Evolutionary conservation across 768 basidiomycete species (phyloP), one percentile per base, ranked within the genome.

Genomic region (Hericium alpestre): DNA sequence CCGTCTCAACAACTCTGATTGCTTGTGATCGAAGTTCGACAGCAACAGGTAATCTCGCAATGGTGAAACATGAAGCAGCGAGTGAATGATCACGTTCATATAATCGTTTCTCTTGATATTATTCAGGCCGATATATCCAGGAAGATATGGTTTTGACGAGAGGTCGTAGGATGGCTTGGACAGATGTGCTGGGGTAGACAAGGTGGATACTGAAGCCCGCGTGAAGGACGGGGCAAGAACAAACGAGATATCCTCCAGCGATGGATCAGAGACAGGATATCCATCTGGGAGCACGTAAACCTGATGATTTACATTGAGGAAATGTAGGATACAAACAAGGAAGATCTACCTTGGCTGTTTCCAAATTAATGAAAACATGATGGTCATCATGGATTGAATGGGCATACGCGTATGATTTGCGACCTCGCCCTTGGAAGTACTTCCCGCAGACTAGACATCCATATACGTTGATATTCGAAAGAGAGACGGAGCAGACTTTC

Each of bases 321-420:
- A 51, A 38, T 38, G 52, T 39, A 18, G 27, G 8, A 38, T 15
- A 16, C 16, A 20, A 57, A 59, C 50, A 61, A 46, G 20, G 64
- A 56, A 25, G 7, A 63, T 73, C 60, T 62, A 91, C 95, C 83
- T 94, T 95, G 57, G 89, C 84, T 4, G 93, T 91, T 65, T 90
- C 87, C 37, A 98, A 79, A 71, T 98, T 93, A 65, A 99, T 90
- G 77, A 93, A 99, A 56, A 98, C 96, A 66, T 98, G 93, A 68
- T 99, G 94, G 71, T 96, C 94, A 58, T 98, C 93, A 65, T 94
- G 91, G 61, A 99, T 94, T 49, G 93, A 89, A 72, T 99, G 96
- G 15, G 93, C 83, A 71, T 96, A 99, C 22, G 96, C 96, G 68
- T 93, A 93, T 56, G 93, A 93, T 48, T 79, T 90, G 61, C 87